Percentiles rank a stretch among this genome's conserved stretches.
Conservation (phyloP, 345 rosid genomes). For the Brassica napus region Da-Ae NC_063451.1:46184001-46184500, state of each 20-base stretch:
- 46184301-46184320: constrained; percentile 35
- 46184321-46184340: constrained; percentile 31
- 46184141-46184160: neutral
- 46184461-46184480: constrained; percentile 11
- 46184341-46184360: neutral
- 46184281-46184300: constrained; percentile 33
- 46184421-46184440: neutral
- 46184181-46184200: neutral
- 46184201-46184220: constrained; percentile 24
- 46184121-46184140: neutral
- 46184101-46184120: neutral
- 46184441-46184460: constrained; percentile 2
- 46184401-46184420: constrained; percentile 13
- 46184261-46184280: neutral
- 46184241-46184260: constrained; percentile 21
- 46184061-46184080: constrained; percentile 37
- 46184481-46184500: neutral
- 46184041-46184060: constrained; percentile 38
- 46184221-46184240: constrained; percentile 24
- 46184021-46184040: constrained; percentile 23
- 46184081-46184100: constrained; percentile 26
- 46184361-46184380: neutral
- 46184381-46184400: neutral
- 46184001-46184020: constrained; percentile 31
- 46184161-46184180: neutral